phyloP scores from a whole-genome alignment of 2,329 filamentous ascomycete genomes.

The Coniochaeta prunicola region DNA sequence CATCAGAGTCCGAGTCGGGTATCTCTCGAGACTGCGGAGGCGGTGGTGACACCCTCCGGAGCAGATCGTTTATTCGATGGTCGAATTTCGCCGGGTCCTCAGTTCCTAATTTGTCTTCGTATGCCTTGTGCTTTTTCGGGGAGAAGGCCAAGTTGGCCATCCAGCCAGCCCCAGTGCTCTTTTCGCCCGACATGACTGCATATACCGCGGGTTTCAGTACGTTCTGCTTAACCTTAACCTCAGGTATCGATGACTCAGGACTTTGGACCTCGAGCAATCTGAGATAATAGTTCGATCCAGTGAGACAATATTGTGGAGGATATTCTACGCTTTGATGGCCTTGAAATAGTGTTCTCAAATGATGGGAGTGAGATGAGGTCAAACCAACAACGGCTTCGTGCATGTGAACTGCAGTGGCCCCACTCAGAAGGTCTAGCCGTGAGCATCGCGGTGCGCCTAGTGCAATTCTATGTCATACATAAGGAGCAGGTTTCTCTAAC shows the following conservation, averaged over 20 bases:
- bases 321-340: too few species aligned
- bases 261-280: too few species aligned
- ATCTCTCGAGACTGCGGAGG: not conserved
- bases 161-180: not conserved
- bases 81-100: not conserved
- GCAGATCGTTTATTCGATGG: not conserved
- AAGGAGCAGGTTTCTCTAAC: not conserved
- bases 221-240: not conserved
- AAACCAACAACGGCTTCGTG: not conserved
- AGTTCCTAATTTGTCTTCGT: not conserved
- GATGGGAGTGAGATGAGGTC: not conserved
- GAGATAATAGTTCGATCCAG: too few species aligned
- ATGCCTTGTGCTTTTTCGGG: not conserved
- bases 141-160: not conserved
- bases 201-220: not conserved
- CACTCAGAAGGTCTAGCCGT: not conserved
- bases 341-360: too few species aligned
- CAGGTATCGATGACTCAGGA: not conserved
- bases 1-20: conserved; percentile 1
- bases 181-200: not conserved
- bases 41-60: too few species aligned
- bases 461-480: not conserved
- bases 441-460: not conserved
- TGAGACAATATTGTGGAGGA: too few species aligned
- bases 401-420: not conserved